A percentile compares a stretch with the other conserved stretches of the same genome.
Conservation (phyloP, 140 eudicot species). For the Oenanthe javanica region DNA sequence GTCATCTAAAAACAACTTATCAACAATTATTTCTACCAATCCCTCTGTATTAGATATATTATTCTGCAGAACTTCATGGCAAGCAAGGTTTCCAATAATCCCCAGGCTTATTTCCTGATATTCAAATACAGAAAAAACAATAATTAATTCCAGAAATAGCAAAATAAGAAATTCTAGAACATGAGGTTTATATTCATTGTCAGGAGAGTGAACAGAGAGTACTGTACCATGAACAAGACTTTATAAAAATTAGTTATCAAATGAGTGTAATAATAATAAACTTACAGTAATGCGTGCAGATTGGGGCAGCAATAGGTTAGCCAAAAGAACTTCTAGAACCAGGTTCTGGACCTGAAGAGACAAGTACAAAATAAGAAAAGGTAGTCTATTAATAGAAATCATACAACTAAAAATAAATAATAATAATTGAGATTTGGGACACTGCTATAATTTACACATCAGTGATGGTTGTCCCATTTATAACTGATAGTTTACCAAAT, state of each 20-base stretch:
- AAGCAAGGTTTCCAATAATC: conserved; percentile 86
- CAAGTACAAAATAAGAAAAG: not conserved
- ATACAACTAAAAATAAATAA: not conserved
- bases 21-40: conserved; percentile 50
- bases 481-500: not conserved
- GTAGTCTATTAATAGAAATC: not conserved
- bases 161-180: not conserved
- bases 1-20: conserved; percentile 70
- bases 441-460: not conserved
- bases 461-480: not conserved
- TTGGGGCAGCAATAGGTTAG: conserved; percentile 52
- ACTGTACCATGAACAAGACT: not conserved
- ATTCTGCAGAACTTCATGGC: conserved; percentile 63
- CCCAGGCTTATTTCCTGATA: conserved; percentile 92
- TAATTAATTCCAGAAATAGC: not conserved
- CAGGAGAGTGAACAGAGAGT: not conserved
- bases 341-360: conserved; percentile 60
- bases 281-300: conserved; percentile 76
- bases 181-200: not conserved
- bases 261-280: not conserved
- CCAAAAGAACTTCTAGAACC: conserved; percentile 81
- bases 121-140: not conserved
- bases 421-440: not conserved
- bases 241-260: not conserved
- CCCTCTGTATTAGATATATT: conserved; percentile 47